A percentile compares a stretch with the other conserved stretches of the same genome.
Conservation (phyloP, 2,329 filamentous ascomycete genomes). For the Nemania sp. region DNA sequence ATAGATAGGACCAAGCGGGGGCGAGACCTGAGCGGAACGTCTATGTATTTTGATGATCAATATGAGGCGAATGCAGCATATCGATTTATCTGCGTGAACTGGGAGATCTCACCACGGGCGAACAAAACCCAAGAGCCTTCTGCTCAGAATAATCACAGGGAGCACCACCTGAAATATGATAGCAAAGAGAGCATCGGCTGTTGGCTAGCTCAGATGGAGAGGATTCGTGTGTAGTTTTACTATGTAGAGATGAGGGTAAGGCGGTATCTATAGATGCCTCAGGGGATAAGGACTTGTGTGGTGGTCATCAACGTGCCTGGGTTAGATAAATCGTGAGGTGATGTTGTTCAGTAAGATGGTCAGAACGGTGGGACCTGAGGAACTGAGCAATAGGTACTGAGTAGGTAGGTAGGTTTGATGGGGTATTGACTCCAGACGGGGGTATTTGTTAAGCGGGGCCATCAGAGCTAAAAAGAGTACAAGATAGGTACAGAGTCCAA, state of each 20-base stretch:
- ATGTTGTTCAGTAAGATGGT: background rate
- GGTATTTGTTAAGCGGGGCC: slow-evolving; percentile 15
- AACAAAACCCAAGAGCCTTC: slow-evolving; percentile 30
- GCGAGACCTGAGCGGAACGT: slow-evolving; percentile 36
- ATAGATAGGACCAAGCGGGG: slow-evolving; percentile 36
- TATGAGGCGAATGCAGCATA: slow-evolving; percentile 2
- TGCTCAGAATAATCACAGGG: too few species aligned
- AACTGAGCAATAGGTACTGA: background rate
- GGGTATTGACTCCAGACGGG: slow-evolving; percentile 2
- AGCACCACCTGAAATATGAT: background rate
- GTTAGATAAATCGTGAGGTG: background rate
- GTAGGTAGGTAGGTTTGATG: background rate
- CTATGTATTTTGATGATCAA: slow-evolving; percentile 37
- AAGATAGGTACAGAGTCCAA: background rate
- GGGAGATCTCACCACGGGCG: slow-evolving; percentile 40
- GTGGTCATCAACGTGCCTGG: background rate
- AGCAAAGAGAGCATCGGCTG: background rate
- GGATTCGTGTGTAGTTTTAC: background rate
- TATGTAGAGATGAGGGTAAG: background rate
- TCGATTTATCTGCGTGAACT: background rate
- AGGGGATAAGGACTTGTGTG: slow-evolving; percentile 3
- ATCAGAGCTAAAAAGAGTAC: background rate
- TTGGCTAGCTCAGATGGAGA: background rate
- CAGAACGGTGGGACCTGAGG: background rate
- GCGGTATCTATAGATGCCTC: slow-evolving; percentile 5